A percentile compares a stretch with the other conserved stretches of the same genome.
These are phyloP conservation scores for Aphelidium insulamus DNA, from an alignment of 371 early-diverging fungal genomes.

Conservation along the genomic window DNA sequence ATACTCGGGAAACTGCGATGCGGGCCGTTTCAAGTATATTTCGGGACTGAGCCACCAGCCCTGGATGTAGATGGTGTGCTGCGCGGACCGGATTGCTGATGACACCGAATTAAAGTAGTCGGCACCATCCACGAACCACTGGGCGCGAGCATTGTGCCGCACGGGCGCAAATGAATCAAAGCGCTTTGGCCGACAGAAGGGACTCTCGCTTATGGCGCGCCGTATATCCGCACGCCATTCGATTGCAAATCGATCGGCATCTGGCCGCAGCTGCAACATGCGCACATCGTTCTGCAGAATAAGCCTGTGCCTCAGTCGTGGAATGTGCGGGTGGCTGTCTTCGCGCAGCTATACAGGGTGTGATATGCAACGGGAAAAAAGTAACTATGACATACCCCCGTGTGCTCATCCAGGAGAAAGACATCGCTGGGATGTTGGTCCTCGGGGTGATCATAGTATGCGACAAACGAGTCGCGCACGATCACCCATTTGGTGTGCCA, in stretches of 20 bases:
- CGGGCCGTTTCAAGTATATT: constrained; percentile 56
- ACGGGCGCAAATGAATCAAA: constrained; percentile 62
- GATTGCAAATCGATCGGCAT: neutral
- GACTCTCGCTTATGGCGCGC: constrained; percentile 5
- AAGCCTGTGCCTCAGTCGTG: neutral
- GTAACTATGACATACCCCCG: constrained; percentile 18
- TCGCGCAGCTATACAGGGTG: constrained; percentile 39
- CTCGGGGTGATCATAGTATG: constrained; percentile 11
- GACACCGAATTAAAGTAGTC: constrained; percentile 61
- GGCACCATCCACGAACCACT: constrained; percentile 58
- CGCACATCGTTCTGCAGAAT: neutral
- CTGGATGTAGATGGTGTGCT: constrained; percentile 50
- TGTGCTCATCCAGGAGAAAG: constrained; percentile 37
- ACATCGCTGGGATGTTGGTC: constrained; percentile 37
- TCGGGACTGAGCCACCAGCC: constrained; percentile 86
- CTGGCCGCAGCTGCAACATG: neutral
- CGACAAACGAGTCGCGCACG: constrained; percentile 45
- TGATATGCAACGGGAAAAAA: constrained; percentile 25
- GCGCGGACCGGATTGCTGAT: constrained; percentile 50
- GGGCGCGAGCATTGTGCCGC: constrained; percentile 32
- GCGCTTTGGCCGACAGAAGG: constrained; percentile 26
- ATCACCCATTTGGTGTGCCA: constrained; percentile 51
- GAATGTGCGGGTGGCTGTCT: constrained; percentile 29
- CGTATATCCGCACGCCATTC: neutral
- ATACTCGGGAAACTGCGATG: constrained; percentile 42